Evolutionary conservation across 2,329 filamentous ascomycete genomes (phyloP), one percentile per base, ranked within the genome.

Genomic region (Lachnellula cervina): DNA sequence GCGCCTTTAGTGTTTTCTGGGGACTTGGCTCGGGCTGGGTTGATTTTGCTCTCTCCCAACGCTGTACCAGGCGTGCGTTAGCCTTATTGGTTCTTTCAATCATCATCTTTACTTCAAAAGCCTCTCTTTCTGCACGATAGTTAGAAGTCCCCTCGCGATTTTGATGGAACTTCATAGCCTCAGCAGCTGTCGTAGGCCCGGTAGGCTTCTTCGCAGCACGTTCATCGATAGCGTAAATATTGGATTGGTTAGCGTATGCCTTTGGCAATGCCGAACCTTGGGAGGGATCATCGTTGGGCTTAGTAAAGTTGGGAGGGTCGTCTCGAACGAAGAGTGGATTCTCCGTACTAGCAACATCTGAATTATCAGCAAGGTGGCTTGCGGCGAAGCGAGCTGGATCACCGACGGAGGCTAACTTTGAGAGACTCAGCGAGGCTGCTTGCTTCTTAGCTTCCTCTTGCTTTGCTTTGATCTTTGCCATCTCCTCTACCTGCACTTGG

Each of bases 381-480:
- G 17, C 23, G 54, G 23, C 37, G 21, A 40, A 9, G 5, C 38
- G 34, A 35, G 25, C 35, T 7, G 17, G 23, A 21, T 19, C 37
- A 6, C 50, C 43, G n/a, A 14, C 14, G 4, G 49, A 28, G 25
- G 34, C n/a, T 5, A 55, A 7, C 34, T 59, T 63, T 6, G 59
- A 42, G 35, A 51, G 38, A 11, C 35, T 60, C 13, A 64, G 43
- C 23, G 55, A 55, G n/a, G 56, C 42, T 38, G 59, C 55, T 51
- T 59, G 55, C 23, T 51, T 56, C 35, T 58, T 62, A 5, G 56
- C 37, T 40, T 52, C 49, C 25, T 63, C 62, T 50, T 58, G 40
- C 52, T 54, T 62, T 8, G 53, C 44, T 34, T 58, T 58, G 2
- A 58, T 13, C 11, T 55, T 55, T n/a, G 56, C 55, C 19, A 59